Percentiles rank a stretch among this genome's conserved stretches.
Evolutionary conservation across 2,329 filamentous ascomycete species (phyloP).

Genomic region (Aureobasidium musti): DNA sequence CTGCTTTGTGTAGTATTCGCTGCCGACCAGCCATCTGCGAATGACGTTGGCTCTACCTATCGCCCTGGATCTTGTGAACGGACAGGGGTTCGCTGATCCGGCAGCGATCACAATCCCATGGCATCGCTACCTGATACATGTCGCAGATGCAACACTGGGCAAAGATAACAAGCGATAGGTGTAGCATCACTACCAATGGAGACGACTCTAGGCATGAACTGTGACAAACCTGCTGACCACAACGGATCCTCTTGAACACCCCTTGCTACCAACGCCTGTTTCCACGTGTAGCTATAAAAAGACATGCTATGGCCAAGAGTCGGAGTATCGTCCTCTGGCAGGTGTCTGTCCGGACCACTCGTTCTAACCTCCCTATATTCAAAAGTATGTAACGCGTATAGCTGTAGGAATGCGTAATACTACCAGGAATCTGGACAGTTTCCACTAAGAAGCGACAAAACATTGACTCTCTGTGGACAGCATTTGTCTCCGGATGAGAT

Average conservation of each 20-base stretch:
- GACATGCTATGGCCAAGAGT: neutral
- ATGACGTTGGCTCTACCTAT: constrained; percentile 1
- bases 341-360: neutral
- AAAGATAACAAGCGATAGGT: constrained; percentile 1
- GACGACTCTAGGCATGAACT: neutral
- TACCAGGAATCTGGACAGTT: too few species aligned
- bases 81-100: neutral
- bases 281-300: neutral
- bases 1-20: neutral
- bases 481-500: too few species aligned
- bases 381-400: too few species aligned
- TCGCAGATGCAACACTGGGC: neutral
- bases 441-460: too few species aligned
- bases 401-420: too few species aligned
- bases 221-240: too few species aligned
- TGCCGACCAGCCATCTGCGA: neutral
- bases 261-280: too few species aligned
- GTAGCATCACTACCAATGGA: too few species aligned
- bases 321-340: neutral
- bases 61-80: neutral
- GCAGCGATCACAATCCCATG: constrained; percentile 3
- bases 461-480: too few species aligned
- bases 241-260: neutral
- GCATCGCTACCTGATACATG: neutral
- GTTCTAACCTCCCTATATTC: too few species aligned